Percentiles rank a stretch among this genome's conserved stretches.
These are phyloP conservation scores for Camellia granthamiana DNA, from an alignment of 148 eudicot genomes.

Conservation along the genomic window DNA sequence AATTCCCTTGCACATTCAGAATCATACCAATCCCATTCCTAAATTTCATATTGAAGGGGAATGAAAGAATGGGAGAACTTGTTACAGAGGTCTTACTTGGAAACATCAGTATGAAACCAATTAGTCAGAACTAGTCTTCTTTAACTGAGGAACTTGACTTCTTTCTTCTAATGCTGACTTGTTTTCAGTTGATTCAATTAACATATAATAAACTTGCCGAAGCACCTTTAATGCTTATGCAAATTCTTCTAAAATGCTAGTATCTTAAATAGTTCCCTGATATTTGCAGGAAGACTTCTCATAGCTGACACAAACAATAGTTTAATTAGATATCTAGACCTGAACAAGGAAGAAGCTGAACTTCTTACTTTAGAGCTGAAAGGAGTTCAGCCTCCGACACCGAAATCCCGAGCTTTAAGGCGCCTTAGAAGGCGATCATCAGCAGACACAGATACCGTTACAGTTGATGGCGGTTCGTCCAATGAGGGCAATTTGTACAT, in stretches of 20 bases:
- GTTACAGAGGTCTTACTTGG: slow-evolving; percentile 1
- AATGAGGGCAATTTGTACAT: slow-evolving; percentile 62
- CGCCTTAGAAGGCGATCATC: slow-evolving; percentile 75
- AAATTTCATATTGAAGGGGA: background rate
- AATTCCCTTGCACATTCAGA: background rate
- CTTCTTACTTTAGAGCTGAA: slow-evolving; percentile 78
- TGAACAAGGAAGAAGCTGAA: slow-evolving; percentile 46
- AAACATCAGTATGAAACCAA: background rate
- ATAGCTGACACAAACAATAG: slow-evolving; percentile 95
- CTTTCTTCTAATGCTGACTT: background rate
- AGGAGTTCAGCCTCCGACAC: slow-evolving; percentile 75
- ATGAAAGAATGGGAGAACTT: background rate
- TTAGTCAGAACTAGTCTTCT: background rate
- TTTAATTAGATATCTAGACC: slow-evolving; percentile 70
- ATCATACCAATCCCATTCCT: background rate
- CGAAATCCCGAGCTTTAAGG: slow-evolving; percentile 60
- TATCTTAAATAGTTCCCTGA: background rate
- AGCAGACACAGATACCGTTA: slow-evolving; percentile 56
- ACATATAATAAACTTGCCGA: background rate
- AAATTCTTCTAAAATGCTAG: background rate
- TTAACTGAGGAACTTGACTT: background rate
- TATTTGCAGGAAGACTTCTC: slow-evolving; percentile 60
- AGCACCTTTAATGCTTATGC: background rate
- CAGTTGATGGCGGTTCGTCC: slow-evolving; percentile 63
- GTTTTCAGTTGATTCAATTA: background rate